Conservation (phyloP, 164 flowering plant genomes). For the Vitis rupestris region DNA sequence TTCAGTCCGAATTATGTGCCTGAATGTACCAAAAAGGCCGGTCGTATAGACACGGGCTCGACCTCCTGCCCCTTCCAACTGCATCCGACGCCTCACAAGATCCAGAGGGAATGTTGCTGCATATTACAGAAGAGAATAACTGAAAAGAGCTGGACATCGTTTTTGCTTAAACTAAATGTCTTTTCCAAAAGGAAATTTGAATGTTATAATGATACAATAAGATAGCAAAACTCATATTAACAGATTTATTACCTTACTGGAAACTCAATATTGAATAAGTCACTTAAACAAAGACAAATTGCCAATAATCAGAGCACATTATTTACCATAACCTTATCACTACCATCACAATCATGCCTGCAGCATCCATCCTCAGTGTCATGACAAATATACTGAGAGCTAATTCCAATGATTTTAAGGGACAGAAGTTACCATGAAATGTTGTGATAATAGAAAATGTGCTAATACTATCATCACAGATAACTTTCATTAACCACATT, state of each 20-base stretch:
- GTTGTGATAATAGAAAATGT: too few relatives aligned
- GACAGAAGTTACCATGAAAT: too few relatives aligned
- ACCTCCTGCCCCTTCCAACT: conserved; percentile 80
- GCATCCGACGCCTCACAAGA: conserved; percentile 71
- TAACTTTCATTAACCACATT: too few relatives aligned
- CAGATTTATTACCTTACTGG: neutral
- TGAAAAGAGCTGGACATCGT: neutral
- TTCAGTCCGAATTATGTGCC: conserved; percentile 47
- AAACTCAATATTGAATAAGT: neutral
- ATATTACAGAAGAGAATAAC: conserved; percentile 2
- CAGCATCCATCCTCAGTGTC: too few relatives aligned
- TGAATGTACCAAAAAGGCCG: conserved; percentile 52
- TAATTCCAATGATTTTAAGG: too few relatives aligned
- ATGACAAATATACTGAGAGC: too few relatives aligned
- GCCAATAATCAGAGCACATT: neutral
- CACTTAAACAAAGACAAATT: neutral
- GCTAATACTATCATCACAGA: too few relatives aligned
- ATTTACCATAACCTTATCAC: neutral
- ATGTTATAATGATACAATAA: neutral
- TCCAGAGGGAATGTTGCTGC: conserved; percentile 72
- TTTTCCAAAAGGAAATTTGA: neutral
- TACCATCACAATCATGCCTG: too few relatives aligned
- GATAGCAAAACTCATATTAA: neutral
- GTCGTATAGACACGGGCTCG: conserved; percentile 56
- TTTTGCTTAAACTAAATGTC: neutral